Evolutionary conservation across 148 eudicot species (phyloP).

Genomic region (Dianthus caryophyllus): DNA sequence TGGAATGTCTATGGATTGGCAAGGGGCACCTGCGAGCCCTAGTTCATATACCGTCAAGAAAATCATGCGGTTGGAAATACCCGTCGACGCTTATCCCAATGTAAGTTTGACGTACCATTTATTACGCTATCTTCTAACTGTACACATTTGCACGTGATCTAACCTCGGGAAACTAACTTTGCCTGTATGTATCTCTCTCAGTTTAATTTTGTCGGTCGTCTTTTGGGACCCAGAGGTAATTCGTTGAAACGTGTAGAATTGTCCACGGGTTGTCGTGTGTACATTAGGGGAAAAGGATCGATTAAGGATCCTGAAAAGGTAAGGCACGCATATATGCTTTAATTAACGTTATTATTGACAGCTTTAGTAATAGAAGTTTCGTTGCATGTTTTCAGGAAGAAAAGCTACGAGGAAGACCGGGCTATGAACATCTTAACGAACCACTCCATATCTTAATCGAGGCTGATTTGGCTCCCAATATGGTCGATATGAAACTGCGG

Average conservation of each 20-base stretch:
- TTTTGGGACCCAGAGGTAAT: conserved; percentile 95
- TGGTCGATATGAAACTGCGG: conserved; percentile 76
- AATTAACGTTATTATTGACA: background rate
- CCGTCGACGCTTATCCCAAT: conserved; percentile 85
- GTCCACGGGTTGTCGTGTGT: conserved; percentile 94
- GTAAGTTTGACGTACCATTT: conserved; percentile 34
- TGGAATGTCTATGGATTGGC: conserved; percentile 99
- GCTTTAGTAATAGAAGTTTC: background rate
- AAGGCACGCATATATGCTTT: background rate
- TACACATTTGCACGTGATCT: background rate
- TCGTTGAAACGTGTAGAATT: conserved; percentile 92
- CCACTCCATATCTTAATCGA: conserved; percentile 89
- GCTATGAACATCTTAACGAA: conserved; percentile 94
- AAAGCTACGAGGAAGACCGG: conserved; percentile 90
- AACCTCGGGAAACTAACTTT: conserved; percentile 3
- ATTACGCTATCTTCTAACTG: background rate
- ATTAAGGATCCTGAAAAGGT: conserved; percentile 98
- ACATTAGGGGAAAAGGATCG: conserved; percentile 92
- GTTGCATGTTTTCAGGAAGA: conserved; percentile 79
- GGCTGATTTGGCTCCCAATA: conserved; percentile 91
- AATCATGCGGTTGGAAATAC: conserved; percentile 89
- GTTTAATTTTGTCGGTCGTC: conserved; percentile 99
- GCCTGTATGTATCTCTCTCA: conserved; percentile 31
- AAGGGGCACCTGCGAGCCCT: conserved; percentile 97
- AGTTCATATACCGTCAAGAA: conserved; percentile 82